phyloP scores from a whole-genome alignment of 176 grass and related monocot genomes.

The Bolboschoenus planiculmis region DNA sequence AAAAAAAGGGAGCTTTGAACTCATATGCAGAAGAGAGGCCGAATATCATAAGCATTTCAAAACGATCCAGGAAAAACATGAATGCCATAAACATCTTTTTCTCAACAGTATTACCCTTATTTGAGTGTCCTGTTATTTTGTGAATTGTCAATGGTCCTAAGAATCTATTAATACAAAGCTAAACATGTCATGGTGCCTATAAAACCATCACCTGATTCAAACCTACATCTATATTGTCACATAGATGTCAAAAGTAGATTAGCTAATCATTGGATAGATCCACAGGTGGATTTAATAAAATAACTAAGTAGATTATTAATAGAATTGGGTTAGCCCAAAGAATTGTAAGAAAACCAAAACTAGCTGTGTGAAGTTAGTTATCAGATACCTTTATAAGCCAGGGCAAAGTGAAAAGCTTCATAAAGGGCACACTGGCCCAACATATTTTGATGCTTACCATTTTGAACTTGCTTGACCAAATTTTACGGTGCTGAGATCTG shows the following conservation, averaged over 20 bases:
- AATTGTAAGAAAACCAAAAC: not conserved
- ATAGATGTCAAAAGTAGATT: not conserved
- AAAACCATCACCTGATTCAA: not conserved
- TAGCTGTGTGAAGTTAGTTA: not conserved
- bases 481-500: not conserved
- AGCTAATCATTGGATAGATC: not conserved
- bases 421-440: not conserved
- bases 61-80: not conserved
- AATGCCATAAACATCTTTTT: not conserved
- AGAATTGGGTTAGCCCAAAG: not conserved
- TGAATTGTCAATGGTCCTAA: no score
- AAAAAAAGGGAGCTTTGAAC: no score
- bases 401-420: not conserved
- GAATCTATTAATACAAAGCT: not conserved
- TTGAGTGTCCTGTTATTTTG: not conserved
- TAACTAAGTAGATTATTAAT: not conserved
- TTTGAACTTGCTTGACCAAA: not conserved
- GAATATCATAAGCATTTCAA: no score
- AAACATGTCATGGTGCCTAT: not conserved
- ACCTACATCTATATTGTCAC: not conserved
- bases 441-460: not conserved
- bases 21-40: no score
- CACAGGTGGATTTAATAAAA: not conserved
- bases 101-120: not conserved
- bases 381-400: not conserved